Base-by-base conservation (phyloP, 768 basidiomycete species). In the Lyophyllum decastes region DNA sequence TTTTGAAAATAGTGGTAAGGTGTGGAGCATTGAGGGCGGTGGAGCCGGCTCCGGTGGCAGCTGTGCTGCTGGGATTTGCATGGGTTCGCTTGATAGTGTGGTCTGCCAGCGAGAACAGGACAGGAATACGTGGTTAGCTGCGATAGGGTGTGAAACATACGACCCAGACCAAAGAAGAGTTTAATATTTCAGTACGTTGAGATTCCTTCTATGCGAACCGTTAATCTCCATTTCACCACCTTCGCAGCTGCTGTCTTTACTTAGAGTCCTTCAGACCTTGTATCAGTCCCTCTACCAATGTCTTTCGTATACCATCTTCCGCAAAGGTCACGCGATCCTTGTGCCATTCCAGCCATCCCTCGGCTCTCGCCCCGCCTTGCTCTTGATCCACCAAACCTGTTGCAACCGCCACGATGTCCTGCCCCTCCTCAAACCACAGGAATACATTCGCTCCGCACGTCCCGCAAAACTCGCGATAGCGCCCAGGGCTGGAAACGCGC, bases 51-150 rank as follows among this genome's bases (percentile, higher is more conserved):
- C 61, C 25, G 64, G 62, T 38, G 71, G 61, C 44, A 45, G 66
- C 35, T 70, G 55, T 74, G 66, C 66, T 24, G 40, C 46, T 24
- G 80, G 79, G 54, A 68, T 70, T 63, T 79, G 76, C 52, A 73
- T 76, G 65, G 75, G 78, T 0, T 60, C 68, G 24, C 63, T 64
- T 6, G 76, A 75, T 50, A 77, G 71, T 52, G 65, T 78, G 1
- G 14, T 74, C 12, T 78, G 76, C 65, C 68, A 73, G 54, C 71
- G 72, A 55, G 80, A 74, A 56, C 72, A 78, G 61, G 78, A 73
- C 63, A 75, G 79, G 44, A 71, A 64, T n/a, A 62, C 70, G 33
- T 86, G 84, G 83, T 62, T 85, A 49, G 70, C 72, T 50, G 64
- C 58, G 44, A 76, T 86, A 19, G 74, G 76, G 22, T 85, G 84